Base-by-base conservation (phyloP, 345 rosid genomes). In the Lagerstroemia speciosa region DNA sequence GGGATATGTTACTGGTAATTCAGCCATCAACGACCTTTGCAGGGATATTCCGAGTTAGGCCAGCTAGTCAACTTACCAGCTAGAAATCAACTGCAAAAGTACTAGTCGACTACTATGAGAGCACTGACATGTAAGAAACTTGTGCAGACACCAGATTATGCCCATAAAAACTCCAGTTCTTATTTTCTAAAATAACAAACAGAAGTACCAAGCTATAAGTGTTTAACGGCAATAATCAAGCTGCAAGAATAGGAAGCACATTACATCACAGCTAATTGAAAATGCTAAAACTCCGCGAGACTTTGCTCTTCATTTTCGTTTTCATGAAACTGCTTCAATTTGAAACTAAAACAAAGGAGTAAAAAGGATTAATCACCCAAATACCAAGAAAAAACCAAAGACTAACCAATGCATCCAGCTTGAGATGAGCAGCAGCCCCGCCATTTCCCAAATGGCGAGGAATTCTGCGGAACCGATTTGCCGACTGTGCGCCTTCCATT, bases 381-480 rank as follows among this genome's bases (percentile, higher is more conserved):
- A 66, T 30, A 50, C 41, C 32, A 38, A 30, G n/a, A 36, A 32
- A 48, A 68, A 60, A 32, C 31, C 37, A 19, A 67, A 66, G 17
- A 70, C 77, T 76, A 27, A 86, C 94, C 88, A 88, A 32, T 1
- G 86, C 84, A 64, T 86, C 91, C 77, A 84, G 61, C 75, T 75
- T 86, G 72, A 82, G 78, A 76, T 79, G 87, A 75, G 85, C 75
- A 43, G 69, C 64, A 0, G 50, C 33, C 52, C 65, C 57, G 40
- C 64, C 72, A 46, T 58, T 65, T 34, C 46, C 53, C 14, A 80
- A 72, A 29, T 83, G 94, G 48, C 84, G 85, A 30, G 86, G 76
- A 62, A 86, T 72, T 74, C 84, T 78, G 58, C 87, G 82, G 72
- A 88, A 88, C 41, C 94, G 91, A 64, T 83, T 73, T 26, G 71